phyloP scores from a whole-genome alignment of 768 basidiomycete species.

The Pluteus cervinus region DNA sequence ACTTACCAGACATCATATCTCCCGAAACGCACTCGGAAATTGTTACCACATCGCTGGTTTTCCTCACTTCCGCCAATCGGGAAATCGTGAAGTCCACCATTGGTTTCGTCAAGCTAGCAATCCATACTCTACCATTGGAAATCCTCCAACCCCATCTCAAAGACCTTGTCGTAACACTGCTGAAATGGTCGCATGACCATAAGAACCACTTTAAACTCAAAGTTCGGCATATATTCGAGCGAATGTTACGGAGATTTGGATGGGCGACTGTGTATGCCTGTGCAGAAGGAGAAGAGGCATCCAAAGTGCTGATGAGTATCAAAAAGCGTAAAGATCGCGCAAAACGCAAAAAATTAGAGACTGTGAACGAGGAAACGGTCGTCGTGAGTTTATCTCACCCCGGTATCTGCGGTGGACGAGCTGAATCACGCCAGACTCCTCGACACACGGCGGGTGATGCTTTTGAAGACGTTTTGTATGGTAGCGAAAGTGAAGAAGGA shows the following conservation, averaged over 20 bases:
- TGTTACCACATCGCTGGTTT: slow-evolving; percentile 80
- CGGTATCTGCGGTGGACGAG: not conserved
- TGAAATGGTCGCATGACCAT: slow-evolving; percentile 95
- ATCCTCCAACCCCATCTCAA: slow-evolving; percentile 74
- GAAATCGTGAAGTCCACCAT: slow-evolving; percentile 97
- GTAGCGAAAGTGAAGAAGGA: slow-evolving; percentile 88
- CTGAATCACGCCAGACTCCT: slow-evolving; percentile 26
- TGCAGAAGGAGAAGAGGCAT: slow-evolving; percentile 71
- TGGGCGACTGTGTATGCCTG: slow-evolving; percentile 79
- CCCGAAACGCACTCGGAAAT: slow-evolving; percentile 75
- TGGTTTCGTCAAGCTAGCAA: slow-evolving; percentile 89
- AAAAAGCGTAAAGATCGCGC: slow-evolving; percentile 93
- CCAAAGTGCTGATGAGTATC: slow-evolving; percentile 89
- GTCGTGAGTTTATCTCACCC: slow-evolving; percentile 14
- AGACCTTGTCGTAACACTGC: slow-evolving; percentile 74
- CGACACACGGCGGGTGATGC: slow-evolving; percentile 73
- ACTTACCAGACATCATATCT: slow-evolving; percentile 55
- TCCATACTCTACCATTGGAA: slow-evolving; percentile 74
- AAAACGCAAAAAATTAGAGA: slow-evolving; percentile 76
- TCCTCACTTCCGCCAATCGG: slow-evolving; percentile 89
- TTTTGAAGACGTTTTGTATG: slow-evolving; percentile 96
- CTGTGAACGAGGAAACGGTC: slow-evolving; percentile 52
- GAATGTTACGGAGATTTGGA: slow-evolving; percentile 86
- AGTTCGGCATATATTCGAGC: slow-evolving; percentile 95
- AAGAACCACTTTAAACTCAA: slow-evolving; percentile 99